Evolutionary conservation across 2,329 filamentous ascomycete genomes (phyloP).

Genomic region (Hortaea sp.): DNA sequence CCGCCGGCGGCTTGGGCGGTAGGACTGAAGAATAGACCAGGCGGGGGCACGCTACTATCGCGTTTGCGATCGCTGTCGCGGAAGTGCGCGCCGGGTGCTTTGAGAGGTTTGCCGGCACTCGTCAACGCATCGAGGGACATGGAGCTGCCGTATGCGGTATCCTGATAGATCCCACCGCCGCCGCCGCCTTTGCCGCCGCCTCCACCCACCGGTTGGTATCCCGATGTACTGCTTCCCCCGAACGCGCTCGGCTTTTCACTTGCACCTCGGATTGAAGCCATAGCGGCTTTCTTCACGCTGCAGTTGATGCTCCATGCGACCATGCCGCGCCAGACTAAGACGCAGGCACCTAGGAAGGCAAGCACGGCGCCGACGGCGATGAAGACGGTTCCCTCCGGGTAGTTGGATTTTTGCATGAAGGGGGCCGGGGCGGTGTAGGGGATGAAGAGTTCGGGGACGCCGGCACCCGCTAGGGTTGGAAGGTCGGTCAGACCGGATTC

Average conservation of each 20-base stretch:
- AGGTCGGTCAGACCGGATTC: constrained; percentile 29
- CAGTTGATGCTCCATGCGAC: constrained; percentile 87
- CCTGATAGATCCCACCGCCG: constrained; percentile 31
- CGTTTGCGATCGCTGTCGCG: constrained; percentile 16
- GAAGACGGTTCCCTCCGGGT: constrained; percentile 91
- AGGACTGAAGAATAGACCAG: constrained; percentile 87
- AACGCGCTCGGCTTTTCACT: constrained; percentile 23
- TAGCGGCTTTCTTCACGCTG: constrained; percentile 76
- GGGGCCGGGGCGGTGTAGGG: constrained; percentile 77
- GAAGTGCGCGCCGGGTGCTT: constrained; percentile 10
- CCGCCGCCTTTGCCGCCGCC: background rate
- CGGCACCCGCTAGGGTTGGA: constrained; percentile 47
- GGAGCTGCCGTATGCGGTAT: constrained; percentile 40
- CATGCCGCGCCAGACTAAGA: constrained; percentile 78
- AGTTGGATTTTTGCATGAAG: constrained; percentile 77
- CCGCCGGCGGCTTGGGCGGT: constrained; percentile 56
- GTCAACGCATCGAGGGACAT: constrained; percentile 46
- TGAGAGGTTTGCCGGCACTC: constrained; percentile 28
- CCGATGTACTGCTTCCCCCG: constrained; percentile 19
- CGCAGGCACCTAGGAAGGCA: constrained; percentile 68
- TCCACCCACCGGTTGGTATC: background rate
- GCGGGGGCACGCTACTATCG: constrained; percentile 42
- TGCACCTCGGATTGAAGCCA: constrained; percentile 49
- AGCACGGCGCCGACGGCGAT: constrained; percentile 86
- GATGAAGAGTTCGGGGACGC: constrained; percentile 60